Conservation (phyloP, 2,329 filamentous ascomycete species). For the Sporothrix protearum region DNA sequence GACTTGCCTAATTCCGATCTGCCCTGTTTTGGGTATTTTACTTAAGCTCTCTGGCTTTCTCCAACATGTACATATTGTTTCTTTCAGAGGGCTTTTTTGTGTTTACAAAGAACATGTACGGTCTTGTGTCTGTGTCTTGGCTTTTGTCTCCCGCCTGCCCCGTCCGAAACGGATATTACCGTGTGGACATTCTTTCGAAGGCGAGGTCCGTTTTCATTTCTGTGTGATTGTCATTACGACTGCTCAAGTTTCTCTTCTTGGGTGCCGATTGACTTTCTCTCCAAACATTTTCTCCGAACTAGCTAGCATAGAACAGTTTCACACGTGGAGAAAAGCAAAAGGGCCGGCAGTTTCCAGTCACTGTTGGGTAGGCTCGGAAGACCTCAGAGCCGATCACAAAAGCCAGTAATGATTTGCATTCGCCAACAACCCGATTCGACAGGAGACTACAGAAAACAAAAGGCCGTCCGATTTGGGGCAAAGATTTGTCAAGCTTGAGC, state of each 20-base stretch:
- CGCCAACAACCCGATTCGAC: not conserved
- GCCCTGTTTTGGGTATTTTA: not conserved
- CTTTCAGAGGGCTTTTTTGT: not conserved
- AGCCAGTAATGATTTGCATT: not conserved
- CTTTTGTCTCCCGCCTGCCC: not conserved
- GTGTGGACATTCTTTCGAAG: not conserved
- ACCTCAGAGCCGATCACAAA: not conserved
- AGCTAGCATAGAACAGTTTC: not conserved
- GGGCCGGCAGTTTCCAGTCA: not conserved
- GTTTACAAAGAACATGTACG: too few relatives aligned
- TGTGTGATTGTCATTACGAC: not conserved
- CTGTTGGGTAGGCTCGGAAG: not conserved
- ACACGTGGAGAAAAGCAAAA: not conserved
- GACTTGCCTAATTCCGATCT: not conserved
- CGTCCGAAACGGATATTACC: constrained; percentile 4
- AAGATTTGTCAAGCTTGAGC: not conserved
- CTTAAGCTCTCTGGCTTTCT: not conserved
- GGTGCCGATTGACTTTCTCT: not conserved
- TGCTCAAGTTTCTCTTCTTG: not conserved
- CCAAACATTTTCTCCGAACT: not conserved
- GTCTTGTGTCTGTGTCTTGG: too few relatives aligned
- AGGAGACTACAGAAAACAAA: not conserved
- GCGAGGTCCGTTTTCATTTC: not conserved
- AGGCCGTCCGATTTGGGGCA: not conserved
- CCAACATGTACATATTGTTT: too few relatives aligned